Percentiles rank a stretch among this genome's conserved stretches.
These are phyloP conservation scores for Lasiodiplodia theobromae DNA, from an alignment of 2,329 filamentous ascomycete species.

Conservation along the genomic window DNA sequence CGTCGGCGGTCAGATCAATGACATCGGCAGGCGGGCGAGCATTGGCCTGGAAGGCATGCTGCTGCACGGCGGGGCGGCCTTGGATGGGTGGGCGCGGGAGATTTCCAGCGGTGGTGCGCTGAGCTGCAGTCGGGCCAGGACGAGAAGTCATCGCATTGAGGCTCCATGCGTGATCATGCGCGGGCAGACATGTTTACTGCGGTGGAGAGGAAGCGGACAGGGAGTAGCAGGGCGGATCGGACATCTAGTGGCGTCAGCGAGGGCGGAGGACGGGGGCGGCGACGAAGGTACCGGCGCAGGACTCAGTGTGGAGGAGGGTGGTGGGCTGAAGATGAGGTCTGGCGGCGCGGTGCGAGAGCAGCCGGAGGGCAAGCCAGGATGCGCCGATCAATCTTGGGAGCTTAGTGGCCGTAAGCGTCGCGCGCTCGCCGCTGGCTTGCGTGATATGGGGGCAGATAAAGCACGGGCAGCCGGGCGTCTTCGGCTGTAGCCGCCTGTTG, in stretches of 20 bases:
- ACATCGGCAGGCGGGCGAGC: conserved; percentile 40
- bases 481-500: conserved; percentile 19
- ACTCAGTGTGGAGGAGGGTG: background rate
- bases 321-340: conserved; percentile 22
- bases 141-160: conserved; percentile 53
- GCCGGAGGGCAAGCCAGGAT: conserved; percentile 20
- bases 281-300: conserved; percentile 22
- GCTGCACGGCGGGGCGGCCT: conserved; percentile 39
- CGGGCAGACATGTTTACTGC: conserved; percentile 32
- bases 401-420: conserved; percentile 27
- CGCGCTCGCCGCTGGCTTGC: conserved; percentile 26
- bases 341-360: conserved; percentile 14
- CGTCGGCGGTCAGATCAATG: conserved; percentile 45
- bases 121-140: conserved; percentile 49
- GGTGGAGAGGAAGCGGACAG: conserved; percentile 22
- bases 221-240: conserved; percentile 24
- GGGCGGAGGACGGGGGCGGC: background rate
- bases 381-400: conserved; percentile 23
- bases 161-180: conserved; percentile 48
- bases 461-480: conserved; percentile 17
- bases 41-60: conserved; percentile 34
- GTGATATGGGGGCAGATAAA: conserved; percentile 25
- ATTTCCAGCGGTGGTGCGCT: conserved; percentile 44
- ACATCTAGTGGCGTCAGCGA: conserved; percentile 28
- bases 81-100: conserved; percentile 40